Base-by-base conservation (phyloP, 2,329 filamentous ascomycete genomes). In the Phaeosphaeriaceae sp. region DNA sequence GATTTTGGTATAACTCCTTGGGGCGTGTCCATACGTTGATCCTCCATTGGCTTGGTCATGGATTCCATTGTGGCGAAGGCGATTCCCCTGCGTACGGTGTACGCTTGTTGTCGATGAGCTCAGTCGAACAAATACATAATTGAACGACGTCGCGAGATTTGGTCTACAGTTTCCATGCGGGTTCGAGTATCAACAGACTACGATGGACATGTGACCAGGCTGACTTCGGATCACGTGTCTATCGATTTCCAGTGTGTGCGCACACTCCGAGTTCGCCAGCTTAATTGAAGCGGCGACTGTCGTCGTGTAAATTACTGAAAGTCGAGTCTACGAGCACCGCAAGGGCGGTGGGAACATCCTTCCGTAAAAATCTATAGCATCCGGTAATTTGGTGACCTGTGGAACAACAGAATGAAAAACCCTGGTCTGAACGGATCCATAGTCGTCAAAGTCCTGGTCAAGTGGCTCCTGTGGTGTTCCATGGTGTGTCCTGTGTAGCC, bases 281-380 rank as follows among this genome's bases (percentile, higher is more conserved):
- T 67, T 62, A 59, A 65, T 60, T 63, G 61, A 62, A 71, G 66
- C 68, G 65, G 65, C 66, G 68, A 72, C 59, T n/a, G 49, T 68
- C 67, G 70, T 64, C 50, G 59, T 56, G 61, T 54, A 61, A 61
- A 68, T 61, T 59, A 58, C 65, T 66, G 54, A 61, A 62, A 35
- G 49, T 59, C 68, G 68, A 66, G 48, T 68, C 68, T 75, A 75
- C 61, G 65, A 65, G 60, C 66, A 67, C 68, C 58, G 68, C 65
- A 54, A 54, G 66, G 64, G 65, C 71, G 71, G 64, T 52, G 58
- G 47, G 40, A 22, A 40, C 17, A 48, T 15, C 23, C 32, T 13
- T 56, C 42, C 54, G 17, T 17, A 40, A 17, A 17, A 40, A 40
- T 40, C 35, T 40, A 40, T 40, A 40, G 35, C 17, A 40, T 40